Base-by-base conservation (phyloP, 805 yeast genomes). In the Hemisphaericaspora nanyangensis region DNA sequence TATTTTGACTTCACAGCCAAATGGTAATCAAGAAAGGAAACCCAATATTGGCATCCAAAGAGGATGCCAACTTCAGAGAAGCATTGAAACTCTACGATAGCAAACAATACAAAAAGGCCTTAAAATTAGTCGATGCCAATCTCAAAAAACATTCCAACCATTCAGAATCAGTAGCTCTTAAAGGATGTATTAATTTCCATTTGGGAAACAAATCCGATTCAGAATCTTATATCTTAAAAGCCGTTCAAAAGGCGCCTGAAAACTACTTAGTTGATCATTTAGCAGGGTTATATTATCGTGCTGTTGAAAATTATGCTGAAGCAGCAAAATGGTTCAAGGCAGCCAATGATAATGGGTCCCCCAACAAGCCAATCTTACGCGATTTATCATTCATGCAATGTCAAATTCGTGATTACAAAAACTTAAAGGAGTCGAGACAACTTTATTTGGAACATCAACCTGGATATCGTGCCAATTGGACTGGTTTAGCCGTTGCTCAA, bases 381-480 rank as follows among this genome's bases (percentile, higher is more conserved):
- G 99, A 93, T 60, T 70, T 91, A 54, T 76, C 95, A 11, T 69
- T 82, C 32, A 72, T 87, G 62, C 91, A 90, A 54, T 67, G 85
- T 20, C 98, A 93, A 52, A 69, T 73, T 46, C 79, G 96, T 44
- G 90, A 87, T 54, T 87, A 68, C 56, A 76, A 76, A 49, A 72
- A 72, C 17, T 71, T 84, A 45, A 71, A 77, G 4, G 75, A 65
- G 8, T 75, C 91, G 2, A 76, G 97, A 51, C 79, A 77, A 43
- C 70, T 72, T 28, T 80, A 79, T 51, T 72, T 93, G 60, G 85
- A 83, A 51, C 73, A 76, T 18, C 82, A 76, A 50, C 80, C 93
- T 8, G 95, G 95, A 0, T 85, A 79, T 56, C 76, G 96, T 47
- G 89, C 91, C 45, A 85, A 87, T 55, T 90, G 96, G 96, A 85